Evolutionary conservation across 202 grass and related monocot genomes (phyloP).

Genomic region (Zoysia matrella): DNA sequence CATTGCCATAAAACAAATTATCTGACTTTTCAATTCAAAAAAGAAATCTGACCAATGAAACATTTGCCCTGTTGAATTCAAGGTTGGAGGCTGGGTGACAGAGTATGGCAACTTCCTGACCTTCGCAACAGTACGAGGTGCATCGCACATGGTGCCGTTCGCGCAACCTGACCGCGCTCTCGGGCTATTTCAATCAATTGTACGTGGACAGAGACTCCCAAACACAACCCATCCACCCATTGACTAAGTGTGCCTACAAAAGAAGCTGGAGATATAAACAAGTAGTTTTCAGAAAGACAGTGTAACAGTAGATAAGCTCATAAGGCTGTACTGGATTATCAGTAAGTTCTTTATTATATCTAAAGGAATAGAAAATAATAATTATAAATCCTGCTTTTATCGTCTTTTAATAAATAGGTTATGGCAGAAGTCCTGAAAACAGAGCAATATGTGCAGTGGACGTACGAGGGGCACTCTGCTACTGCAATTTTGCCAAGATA

Average conservation of each 20-base stretch:
- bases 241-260: conserved; percentile 48
- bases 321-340: conserved; percentile 26
- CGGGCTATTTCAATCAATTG: conserved; percentile 71
- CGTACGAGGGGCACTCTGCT: background rate
- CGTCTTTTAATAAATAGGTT: background rate
- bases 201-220: conserved; percentile 69
- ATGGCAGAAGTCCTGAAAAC: conserved; percentile 13
- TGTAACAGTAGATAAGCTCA: conserved; percentile 7
- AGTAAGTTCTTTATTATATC: conserved; percentile 46
- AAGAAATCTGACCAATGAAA: conserved; percentile 11
- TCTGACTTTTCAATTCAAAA: background rate
- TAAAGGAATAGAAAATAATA: conserved; percentile 33
- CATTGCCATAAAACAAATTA: background rate
- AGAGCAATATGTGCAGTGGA: background rate
- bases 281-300: background rate
- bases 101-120: conserved; percentile 86
- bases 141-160: conserved; percentile 95
- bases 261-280: conserved; percentile 41
- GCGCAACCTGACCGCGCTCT: conserved; percentile 86
- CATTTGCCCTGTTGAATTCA: conserved; percentile 26
- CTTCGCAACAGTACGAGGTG: conserved; percentile 89
- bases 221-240: conserved; percentile 71
- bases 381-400: conserved; percentile 7
- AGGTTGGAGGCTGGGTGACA: conserved; percentile 95
- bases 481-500: conserved; percentile 11